These are phyloP conservation scores for Roridomyces roridus DNA, from an alignment of 768 basidiomycete species.

Conservation along the genomic window DNA sequence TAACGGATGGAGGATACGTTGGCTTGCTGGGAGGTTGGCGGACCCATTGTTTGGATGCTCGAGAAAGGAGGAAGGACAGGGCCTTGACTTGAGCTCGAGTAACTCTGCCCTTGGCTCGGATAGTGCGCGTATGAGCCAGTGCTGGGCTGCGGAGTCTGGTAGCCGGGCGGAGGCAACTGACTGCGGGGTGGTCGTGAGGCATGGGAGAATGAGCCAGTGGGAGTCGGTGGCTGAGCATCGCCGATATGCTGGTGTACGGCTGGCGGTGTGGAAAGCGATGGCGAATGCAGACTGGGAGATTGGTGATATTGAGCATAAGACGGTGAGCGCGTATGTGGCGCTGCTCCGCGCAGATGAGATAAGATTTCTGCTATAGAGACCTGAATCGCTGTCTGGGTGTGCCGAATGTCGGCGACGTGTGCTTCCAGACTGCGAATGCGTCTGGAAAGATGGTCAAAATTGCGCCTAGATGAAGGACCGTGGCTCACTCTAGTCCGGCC, in stretches of 20 bases:
- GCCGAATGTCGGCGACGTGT: conserved; percentile 84
- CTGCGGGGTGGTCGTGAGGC: conserved; percentile 42
- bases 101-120: conserved; percentile 41
- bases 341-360: conserved; percentile 69
- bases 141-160: conserved; percentile 40
- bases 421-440: conserved; percentile 89
- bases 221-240: conserved; percentile 47
- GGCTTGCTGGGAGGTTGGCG: conserved; percentile 47
- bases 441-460: conserved; percentile 46
- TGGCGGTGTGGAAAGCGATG: conserved; percentile 58
- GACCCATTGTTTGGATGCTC: conserved; percentile 65
- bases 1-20: conserved; percentile 69
- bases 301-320: conserved; percentile 64
- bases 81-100: conserved; percentile 45
- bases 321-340: conserved; percentile 64
- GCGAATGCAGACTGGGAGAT: conserved; percentile 72
- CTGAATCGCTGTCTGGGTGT: conserved; percentile 77
- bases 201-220: conserved; percentile 38
- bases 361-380: conserved; percentile 83
- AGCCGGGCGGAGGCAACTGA: conserved; percentile 41
- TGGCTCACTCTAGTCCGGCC: conserved; percentile 84
- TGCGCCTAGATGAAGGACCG: conserved; percentile 5
- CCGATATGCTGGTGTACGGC: conserved; percentile 45
- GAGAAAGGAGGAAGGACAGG: conserved; percentile 76
- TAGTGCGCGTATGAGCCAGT: conserved; percentile 51